These are phyloP conservation scores for Aaosphaeria arxii DNA, from an alignment of 2,329 filamentous ascomycete species.

Conservation along the genomic window DNA sequence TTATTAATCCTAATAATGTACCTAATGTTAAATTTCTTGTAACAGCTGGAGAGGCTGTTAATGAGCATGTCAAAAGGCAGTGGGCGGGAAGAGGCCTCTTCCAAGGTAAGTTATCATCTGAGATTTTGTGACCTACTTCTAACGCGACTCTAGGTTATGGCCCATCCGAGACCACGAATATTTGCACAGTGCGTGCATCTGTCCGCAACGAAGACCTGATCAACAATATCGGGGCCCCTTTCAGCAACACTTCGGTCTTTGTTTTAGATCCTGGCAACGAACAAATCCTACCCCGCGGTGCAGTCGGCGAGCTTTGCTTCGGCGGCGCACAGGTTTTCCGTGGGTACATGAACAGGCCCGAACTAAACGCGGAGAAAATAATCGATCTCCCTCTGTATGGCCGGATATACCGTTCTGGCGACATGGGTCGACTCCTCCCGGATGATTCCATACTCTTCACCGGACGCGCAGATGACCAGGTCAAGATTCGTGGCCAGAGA, in stretches of 20 bases:
- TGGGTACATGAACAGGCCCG: conserved; percentile 68
- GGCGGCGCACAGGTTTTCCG: conserved; percentile 75
- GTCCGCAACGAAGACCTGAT: conserved; percentile 59
- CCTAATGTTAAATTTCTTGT: conserved; percentile 73
- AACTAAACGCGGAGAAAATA: conserved; percentile 64
- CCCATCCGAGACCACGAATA: conserved; percentile 83
- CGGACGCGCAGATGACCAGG: conserved; percentile 73
- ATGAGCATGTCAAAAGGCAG: conserved; percentile 62
- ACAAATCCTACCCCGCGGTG: conserved; percentile 62
- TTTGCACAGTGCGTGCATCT: conserved; percentile 69
- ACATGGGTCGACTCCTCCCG: conserved; percentile 73
- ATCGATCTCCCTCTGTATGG: conserved; percentile 67
- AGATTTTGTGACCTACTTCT: too few species aligned
- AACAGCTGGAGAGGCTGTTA: conserved; percentile 78
- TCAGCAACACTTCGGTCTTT: conserved; percentile 74
- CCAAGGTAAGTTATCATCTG: conserved; percentile 52
- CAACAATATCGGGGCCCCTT: conserved; percentile 72
- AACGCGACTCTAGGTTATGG: conserved; percentile 57
- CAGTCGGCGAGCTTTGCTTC: conserved; percentile 80
- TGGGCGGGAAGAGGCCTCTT: conserved; percentile 70
- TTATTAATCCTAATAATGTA: conserved; percentile 67
- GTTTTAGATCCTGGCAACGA: conserved; percentile 49
- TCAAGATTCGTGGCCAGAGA: conserved; percentile 77
- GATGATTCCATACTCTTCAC: conserved; percentile 73
- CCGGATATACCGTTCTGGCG: conserved; percentile 76